A percentile compares a stretch with the other conserved stretches of the same genome.
Evolutionary conservation across 139 green algal species (phyloP).

Genomic region (Astrephomene gubernaculifera): DNA sequence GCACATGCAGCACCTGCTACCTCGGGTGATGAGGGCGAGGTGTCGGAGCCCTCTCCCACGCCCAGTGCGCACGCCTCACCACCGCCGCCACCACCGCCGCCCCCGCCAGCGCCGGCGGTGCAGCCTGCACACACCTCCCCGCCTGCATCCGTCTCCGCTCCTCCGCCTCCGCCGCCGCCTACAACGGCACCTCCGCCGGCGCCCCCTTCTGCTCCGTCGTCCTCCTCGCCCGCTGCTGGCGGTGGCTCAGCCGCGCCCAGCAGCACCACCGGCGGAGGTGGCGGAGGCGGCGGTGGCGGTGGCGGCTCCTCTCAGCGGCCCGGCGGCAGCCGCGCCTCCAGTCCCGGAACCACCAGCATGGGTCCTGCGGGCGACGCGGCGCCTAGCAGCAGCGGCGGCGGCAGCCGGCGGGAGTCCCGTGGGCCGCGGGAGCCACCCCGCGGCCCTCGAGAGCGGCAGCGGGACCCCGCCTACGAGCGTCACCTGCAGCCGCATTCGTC

Average conservation of each 20-base stretch:
- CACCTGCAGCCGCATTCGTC: not conserved
- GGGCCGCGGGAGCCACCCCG: not conserved
- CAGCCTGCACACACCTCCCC: not conserved
- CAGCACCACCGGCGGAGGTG: not conserved
- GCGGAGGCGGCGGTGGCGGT: not conserved
- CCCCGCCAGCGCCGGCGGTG: not conserved
- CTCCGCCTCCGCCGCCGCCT: not conserved
- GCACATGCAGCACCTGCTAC: not conserved
- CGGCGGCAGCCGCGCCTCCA: slow-evolving; percentile 10
- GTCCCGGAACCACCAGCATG: slow-evolving; percentile 19
- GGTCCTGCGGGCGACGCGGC: not conserved
- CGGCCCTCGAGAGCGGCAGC: not conserved
- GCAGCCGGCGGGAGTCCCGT: not conserved
- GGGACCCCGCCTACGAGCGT: slow-evolving; percentile 17
- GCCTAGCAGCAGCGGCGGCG: not conserved
- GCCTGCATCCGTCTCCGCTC: not conserved
- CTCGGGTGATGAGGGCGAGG: not conserved
- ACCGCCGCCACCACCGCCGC: not conserved
- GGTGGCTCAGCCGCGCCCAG: not conserved
- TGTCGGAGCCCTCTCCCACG: not conserved
- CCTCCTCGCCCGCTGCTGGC: not conserved
- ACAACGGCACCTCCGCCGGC: no score
- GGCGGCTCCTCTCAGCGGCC: not conserved
- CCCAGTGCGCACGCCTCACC: not conserved
- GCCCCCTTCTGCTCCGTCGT: not conserved